Evolutionary conservation across 176 grass and related monocot genomes (phyloP).

Genomic region (Musa schizocarpa): DNA sequence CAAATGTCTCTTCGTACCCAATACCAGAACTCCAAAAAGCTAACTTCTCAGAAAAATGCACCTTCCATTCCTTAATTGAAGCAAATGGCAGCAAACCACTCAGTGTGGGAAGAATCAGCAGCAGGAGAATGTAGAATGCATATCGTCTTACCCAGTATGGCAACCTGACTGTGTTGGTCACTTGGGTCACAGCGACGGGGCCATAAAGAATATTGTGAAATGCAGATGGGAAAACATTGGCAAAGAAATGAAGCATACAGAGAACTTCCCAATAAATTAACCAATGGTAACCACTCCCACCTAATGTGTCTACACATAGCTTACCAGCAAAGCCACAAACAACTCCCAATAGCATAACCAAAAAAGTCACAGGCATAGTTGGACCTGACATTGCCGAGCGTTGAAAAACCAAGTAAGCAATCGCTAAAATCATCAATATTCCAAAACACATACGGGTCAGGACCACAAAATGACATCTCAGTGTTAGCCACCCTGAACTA

Average conservation of each 20-base stretch:
- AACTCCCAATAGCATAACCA: slow-evolving; percentile 56
- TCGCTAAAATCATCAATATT: slow-evolving; percentile 70
- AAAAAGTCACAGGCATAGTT: slow-evolving; percentile 88
- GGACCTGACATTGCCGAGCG: slow-evolving; percentile 41
- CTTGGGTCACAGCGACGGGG: slow-evolving; percentile 33
- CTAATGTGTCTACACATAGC: slow-evolving; percentile 64
- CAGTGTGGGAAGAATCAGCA: slow-evolving; percentile 49
- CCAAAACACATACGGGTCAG: slow-evolving; percentile 61
- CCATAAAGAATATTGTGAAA: slow-evolving; percentile 59
- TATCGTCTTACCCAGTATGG: slow-evolving; percentile 61
- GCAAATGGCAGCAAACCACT: slow-evolving; percentile 81
- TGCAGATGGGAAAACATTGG: slow-evolving; percentile 58
- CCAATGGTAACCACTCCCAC: slow-evolving; percentile 60
- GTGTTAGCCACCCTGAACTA: slow-evolving; percentile 41
- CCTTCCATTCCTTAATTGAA: slow-evolving; percentile 43
- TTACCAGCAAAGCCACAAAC: slow-evolving; percentile 68
- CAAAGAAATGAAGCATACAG: slow-evolving; percentile 70
- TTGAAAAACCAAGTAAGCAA: slow-evolving; percentile 65
- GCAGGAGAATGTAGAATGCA: slow-evolving; percentile 48
- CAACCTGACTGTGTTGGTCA: slow-evolving; percentile 22
- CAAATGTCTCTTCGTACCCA: background rate
- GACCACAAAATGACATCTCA: slow-evolving; percentile 69
- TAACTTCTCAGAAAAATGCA: slow-evolving; percentile 40
- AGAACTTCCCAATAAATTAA: slow-evolving; percentile 69
- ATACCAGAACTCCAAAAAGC: background rate